These are phyloP conservation scores for Aegilops speltoides DNA, from an alignment of 176 grass and related monocot species.

Conservation along the genomic window DNA sequence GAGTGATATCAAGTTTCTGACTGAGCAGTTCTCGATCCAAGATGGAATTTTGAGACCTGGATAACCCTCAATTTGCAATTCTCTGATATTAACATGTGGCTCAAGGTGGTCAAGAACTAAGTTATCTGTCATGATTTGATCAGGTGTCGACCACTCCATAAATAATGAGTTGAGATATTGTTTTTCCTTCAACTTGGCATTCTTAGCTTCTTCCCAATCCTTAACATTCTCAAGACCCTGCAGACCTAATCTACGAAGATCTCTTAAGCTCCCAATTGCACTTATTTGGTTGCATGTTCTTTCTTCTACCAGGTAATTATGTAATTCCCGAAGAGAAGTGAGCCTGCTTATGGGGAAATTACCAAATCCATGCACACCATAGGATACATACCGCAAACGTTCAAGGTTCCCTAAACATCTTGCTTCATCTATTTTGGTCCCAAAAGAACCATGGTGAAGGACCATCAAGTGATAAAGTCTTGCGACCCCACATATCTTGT, in stretches of 20 bases:
- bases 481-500: not conserved
- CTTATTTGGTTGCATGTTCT: not conserved
- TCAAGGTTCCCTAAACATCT: not conserved
- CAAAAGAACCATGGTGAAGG: not conserved
- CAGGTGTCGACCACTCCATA: not conserved
- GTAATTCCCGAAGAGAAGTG: not conserved
- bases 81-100: not conserved
- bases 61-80: not conserved
- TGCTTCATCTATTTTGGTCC: too few relatives aligned
- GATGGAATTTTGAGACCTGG: not conserved
- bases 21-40: not conserved
- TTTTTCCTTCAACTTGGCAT: conserved; percentile 19
- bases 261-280: not conserved
- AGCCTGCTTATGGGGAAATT: not conserved
- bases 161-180: not conserved
- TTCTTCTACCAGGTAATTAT: rapidly evolving
- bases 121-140: not conserved
- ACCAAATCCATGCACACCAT: not conserved
- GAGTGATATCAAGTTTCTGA: not conserved
- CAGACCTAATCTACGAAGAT: not conserved
- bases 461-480: conserved; percentile 31
- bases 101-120: not conserved
- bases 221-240: not conserved
- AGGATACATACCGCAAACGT: not conserved
- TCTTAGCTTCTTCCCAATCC: not conserved